phyloP scores from a whole-genome alignment of 208 protist species.

The Endotrypanum monterogeii region DNA sequence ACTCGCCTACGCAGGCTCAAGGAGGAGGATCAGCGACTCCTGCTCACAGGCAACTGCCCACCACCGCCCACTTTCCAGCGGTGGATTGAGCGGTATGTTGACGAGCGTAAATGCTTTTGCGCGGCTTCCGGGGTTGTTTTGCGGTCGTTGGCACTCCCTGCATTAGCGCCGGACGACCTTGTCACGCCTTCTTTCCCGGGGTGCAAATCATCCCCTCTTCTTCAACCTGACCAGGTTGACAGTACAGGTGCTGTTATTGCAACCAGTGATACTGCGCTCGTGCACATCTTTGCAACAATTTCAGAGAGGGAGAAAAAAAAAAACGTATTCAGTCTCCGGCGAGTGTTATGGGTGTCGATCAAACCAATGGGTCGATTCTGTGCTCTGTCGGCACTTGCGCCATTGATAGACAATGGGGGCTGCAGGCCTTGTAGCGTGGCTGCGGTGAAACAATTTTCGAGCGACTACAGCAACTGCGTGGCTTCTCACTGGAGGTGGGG shows the following conservation, averaged over 20 bases:
- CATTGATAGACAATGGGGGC: conserved; percentile 11
- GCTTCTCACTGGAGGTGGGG: not conserved
- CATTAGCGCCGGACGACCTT: not conserved
- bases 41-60: conserved; percentile 30
- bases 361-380: too few relatives aligned
- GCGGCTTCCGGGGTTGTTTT: not conserved
- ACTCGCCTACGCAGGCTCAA: conserved; percentile 2
- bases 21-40: conserved; percentile 32
- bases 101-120: not conserved
- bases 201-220: not conserved
- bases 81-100: conserved; percentile 26
- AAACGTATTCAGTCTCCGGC: too few relatives aligned
- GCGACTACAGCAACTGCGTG: not conserved
- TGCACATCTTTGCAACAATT: not conserved
- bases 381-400: too few relatives aligned
- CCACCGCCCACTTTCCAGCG: conserved; percentile 30
- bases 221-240: not conserved
- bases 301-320: too few relatives aligned
- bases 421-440: conserved; percentile 17
- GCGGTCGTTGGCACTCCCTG: not conserved
- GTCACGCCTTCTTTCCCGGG: not conserved
- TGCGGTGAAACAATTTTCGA: conserved; percentile 6
- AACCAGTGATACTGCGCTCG: not conserved
- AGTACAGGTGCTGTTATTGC: not conserved
- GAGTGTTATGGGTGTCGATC: too few relatives aligned